These are phyloP conservation scores for Hypomyces rosellus DNA, from an alignment of 2,329 filamentous ascomycete species.

Conservation along the genomic window DNA sequence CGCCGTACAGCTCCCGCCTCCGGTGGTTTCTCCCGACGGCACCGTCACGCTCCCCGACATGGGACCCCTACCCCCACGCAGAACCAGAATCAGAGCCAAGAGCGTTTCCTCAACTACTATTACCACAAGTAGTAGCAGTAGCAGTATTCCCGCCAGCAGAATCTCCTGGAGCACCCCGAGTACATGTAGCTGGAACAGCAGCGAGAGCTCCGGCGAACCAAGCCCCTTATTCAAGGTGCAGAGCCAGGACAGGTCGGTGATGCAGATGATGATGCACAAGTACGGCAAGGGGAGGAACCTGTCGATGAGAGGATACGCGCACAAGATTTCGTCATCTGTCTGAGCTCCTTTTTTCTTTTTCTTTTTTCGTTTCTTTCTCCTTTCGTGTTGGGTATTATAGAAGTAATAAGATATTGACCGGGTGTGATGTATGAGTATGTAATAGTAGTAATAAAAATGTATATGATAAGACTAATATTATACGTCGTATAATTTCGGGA, in stretches of 20 bases:
- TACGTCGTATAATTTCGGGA: no score
- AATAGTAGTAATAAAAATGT: no score
- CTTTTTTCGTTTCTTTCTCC: no score
- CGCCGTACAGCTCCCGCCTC: constrained; percentile 21
- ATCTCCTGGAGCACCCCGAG: no score
- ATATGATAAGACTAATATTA: no score
- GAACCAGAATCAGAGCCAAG: not conserved
- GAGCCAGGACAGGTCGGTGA: no score
- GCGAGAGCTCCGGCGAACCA: no score
- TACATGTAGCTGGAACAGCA: no score
- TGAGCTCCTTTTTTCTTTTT: no score
- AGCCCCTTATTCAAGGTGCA: no score
- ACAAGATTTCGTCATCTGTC: not conserved
- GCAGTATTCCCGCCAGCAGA: no score
- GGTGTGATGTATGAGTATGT: no score
- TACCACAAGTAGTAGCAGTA: not conserved
- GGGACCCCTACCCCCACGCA: not conserved
- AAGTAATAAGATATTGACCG: not conserved
- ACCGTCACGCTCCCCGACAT: not conserved
- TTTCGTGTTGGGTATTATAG: not conserved
- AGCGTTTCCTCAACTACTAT: not conserved
- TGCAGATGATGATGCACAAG: not conserved
- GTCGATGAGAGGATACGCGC: not conserved
- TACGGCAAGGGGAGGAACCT: not conserved
- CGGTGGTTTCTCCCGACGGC: constrained; percentile 6